Evolutionary conservation across 257 asterid genomes (phyloP), one percentile per base, ranked within the genome.

Genomic region (Solanum chmielewskii): DNA sequence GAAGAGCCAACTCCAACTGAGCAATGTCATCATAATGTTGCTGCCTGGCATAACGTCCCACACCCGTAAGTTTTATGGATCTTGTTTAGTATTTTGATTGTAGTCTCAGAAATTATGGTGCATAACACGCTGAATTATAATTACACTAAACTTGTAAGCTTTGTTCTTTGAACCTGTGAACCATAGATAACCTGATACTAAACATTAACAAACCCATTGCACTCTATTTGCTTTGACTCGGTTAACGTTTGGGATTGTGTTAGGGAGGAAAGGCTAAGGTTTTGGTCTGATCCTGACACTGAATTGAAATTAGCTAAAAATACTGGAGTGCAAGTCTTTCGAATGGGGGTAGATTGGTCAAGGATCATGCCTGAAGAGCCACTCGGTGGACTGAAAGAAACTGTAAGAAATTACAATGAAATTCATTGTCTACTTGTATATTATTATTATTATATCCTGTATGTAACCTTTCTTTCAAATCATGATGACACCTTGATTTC

Each of bases 341-440:
- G 98, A 69, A 97, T 97, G 98, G 99, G 99, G 86, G 87, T 97
- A 83, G 99, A 97, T 91, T 97, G 99, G 99, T 91, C 98, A 21
- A 95, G 99, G 88, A 85, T 97, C 90, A 97, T 97, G 98, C 98
- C 98, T 7, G 91, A 91, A 88, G 98, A 97, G 90, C 99, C 99
- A 23, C 85, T 89, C 71, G 88, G 89, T 89, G 98, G 95, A 77
- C 49, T 91, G 29, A 90, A 80, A 87, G 93, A 89, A 87, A 81
- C 92, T 69, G 99, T 96, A 94, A 94, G 98, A 80, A 80, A 49
- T 80, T 47, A 80, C 68, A 27, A 47, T 20, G 18, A 47, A 80
- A 80, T 80, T 52, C 85, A 47, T 27, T 45, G 44, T 47, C 85
- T 80, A 47, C 68, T 80, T 80, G 16, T 7, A 77, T 44, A 77